Conservation (phyloP, 2,329 filamentous ascomycete species). For the Sclerotinia trifoliorum region DNA sequence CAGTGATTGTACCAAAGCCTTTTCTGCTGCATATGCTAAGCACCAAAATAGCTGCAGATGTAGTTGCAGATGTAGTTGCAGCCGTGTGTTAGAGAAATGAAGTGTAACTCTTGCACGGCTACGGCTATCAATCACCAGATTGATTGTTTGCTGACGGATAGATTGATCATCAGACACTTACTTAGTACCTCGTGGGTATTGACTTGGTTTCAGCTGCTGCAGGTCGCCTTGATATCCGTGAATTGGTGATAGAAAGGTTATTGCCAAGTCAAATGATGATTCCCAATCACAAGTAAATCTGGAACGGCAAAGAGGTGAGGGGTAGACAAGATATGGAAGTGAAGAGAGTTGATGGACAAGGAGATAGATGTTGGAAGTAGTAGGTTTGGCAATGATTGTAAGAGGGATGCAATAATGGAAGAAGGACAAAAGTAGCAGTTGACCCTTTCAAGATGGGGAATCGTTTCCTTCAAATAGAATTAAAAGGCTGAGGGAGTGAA, state of each 20-base stretch:
- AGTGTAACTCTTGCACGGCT: slow-evolving; percentile 18
- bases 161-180: slow-evolving; percentile 24
- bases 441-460: not conserved
- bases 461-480: slow-evolving; percentile 1
- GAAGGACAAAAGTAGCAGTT: not conserved
- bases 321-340: not conserved
- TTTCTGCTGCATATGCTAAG: not conserved
- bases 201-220: slow-evolving; percentile 15
- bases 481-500: not conserved
- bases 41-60: not conserved
- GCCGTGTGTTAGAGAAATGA: slow-evolving; percentile 4
- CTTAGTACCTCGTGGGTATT: slow-evolving; percentile 13
- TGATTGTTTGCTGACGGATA: slow-evolving; percentile 19
- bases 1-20: not conserved
- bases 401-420: not conserved
- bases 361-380: not conserved
- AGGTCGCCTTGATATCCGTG: slow-evolving; percentile 16
- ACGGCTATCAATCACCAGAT: slow-evolving; percentile 14
- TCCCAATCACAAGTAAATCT: not conserved
- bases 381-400: not conserved
- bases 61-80: not conserved
- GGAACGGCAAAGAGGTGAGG: not conserved
- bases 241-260: not conserved
- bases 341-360: not conserved
- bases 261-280: slow-evolving; percentile 8